Evolutionary conservation across 805 yeast genomes (phyloP).

Genomic region (Schwanniomyces occidentalis): DNA sequence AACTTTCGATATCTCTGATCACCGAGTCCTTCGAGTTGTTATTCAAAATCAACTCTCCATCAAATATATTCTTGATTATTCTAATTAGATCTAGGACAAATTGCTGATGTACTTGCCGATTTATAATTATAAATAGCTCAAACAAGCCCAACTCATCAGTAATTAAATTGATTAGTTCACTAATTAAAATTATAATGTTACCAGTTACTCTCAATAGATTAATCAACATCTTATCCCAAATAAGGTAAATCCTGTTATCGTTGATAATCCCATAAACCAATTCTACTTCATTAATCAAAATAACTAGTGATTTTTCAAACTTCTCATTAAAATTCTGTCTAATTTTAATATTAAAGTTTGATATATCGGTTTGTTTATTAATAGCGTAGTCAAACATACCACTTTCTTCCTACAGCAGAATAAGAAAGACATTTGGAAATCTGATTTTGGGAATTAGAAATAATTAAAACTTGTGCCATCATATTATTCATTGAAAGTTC

Average conservation of each 20-base stretch:
- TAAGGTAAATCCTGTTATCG: not conserved
- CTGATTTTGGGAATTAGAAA: not conserved
- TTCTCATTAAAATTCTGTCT: conserved; percentile 1
- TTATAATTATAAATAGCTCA: conserved; percentile 1
- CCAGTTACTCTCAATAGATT: not conserved
- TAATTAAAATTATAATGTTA: not conserved
- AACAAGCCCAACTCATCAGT: not conserved
- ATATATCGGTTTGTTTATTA: conserved; percentile 1
- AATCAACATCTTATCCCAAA: conserved; percentile 1
- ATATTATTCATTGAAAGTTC: conserved; percentile 1
- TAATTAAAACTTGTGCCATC: not conserved
- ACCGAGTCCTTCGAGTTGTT: not conserved
- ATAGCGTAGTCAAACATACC: conserved; percentile 34
- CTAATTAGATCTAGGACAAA: not conserved
- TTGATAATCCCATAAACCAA: conserved; percentile 1
- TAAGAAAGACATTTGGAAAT: conserved; percentile 5
- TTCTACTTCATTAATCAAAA: not conserved
- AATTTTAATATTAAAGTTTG: not conserved
- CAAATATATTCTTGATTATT: not conserved
- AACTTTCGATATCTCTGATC: not conserved
- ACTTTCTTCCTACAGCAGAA: conserved; percentile 15
- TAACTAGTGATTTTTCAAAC: conserved; percentile 1
- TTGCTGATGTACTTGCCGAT: not conserved
- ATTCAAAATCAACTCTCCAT: not conserved
- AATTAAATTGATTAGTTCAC: conserved; percentile 1